A percentile compares a stretch with the other conserved stretches of the same genome.
Evolutionary conservation across 805 yeast genomes (phyloP).

Genomic region (Wickerhamiella spandovensis): DNA sequence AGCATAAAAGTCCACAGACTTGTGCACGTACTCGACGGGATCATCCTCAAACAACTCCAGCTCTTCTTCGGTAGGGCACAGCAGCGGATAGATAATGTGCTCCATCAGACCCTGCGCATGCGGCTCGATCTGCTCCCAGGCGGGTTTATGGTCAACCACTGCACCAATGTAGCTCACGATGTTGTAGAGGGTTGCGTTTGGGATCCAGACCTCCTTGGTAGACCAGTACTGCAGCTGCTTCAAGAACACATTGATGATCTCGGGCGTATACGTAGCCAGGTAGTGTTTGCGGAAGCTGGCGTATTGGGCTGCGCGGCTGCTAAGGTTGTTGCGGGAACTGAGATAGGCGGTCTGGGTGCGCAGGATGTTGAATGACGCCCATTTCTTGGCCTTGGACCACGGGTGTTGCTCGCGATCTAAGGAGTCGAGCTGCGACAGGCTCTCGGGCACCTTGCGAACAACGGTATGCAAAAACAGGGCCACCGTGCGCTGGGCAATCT

Average conservation of each 20-base stretch:
- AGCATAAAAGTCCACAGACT: slow-evolving; percentile 47
- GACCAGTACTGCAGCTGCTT: slow-evolving; percentile 66
- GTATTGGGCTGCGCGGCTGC: slow-evolving; percentile 33
- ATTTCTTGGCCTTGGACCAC: slow-evolving; percentile 70
- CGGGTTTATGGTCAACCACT: slow-evolving; percentile 40
- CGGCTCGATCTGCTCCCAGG: slow-evolving; percentile 55
- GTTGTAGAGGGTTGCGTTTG: slow-evolving; percentile 49
- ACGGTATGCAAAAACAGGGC: slow-evolving; percentile 60
- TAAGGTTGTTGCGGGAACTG: slow-evolving; percentile 9
- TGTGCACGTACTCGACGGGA: slow-evolving; percentile 77
- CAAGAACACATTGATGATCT: slow-evolving; percentile 50
- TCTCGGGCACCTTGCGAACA: slow-evolving; percentile 42
- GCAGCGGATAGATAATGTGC: slow-evolving; percentile 61
- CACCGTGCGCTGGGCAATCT: slow-evolving; percentile 53
- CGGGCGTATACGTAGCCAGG: slow-evolving; percentile 52
- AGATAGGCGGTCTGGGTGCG: slow-evolving; percentile 64
- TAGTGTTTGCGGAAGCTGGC: slow-evolving; percentile 47
- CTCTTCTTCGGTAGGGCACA: slow-evolving; percentile 55
- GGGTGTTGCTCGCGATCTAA: slow-evolving; percentile 37
- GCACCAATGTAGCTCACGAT: slow-evolving; percentile 51
- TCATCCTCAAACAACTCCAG: slow-evolving; percentile 71
- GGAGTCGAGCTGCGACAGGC: slow-evolving; percentile 38
- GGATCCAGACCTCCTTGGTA: slow-evolving; percentile 49
- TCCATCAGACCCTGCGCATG: slow-evolving; percentile 50
- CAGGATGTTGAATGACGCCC: slow-evolving; percentile 72